Conservation (phyloP, 83 land plant species). For the Picea mariana region DNA sequence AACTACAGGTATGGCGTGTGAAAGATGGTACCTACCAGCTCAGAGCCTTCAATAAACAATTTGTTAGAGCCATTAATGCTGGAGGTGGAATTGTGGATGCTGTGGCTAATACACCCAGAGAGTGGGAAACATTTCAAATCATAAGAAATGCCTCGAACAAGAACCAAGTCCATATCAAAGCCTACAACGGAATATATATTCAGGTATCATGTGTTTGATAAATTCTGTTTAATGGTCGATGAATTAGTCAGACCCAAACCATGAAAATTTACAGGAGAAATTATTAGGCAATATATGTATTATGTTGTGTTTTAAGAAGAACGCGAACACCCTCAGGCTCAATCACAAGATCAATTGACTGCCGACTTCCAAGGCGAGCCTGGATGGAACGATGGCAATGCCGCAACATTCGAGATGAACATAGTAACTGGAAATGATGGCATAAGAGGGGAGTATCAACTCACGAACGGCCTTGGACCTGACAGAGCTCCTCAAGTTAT, state of each 20-base stretch:
- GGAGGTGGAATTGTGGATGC: constrained; percentile 34
- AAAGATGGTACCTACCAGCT: constrained; percentile 41
- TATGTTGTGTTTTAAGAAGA: background rate
- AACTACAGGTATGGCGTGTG: constrained; percentile 59
- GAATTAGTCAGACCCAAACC: background rate
- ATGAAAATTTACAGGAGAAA: background rate
- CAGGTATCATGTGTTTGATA: constrained; percentile 36
- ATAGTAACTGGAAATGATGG: background rate
- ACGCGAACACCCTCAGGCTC: constrained; percentile 20
- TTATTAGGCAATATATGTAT: background rate
- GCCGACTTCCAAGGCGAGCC: constrained; percentile 39
- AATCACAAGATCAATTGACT: constrained; percentile 32
- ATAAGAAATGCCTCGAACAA: constrained; percentile 26
- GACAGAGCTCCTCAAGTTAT: no score
- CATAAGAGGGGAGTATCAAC: constrained; percentile 49
- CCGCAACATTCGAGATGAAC: constrained; percentile 53
- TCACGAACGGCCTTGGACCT: constrained; percentile 59
- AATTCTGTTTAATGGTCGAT: background rate
- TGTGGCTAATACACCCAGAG: constrained; percentile 26
- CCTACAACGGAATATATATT: constrained; percentile 57
- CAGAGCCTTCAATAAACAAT: constrained; percentile 55
- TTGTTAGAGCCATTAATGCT: constrained; percentile 28
- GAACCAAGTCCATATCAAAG: constrained; percentile 55
- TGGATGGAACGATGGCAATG: constrained; percentile 51
- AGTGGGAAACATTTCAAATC: constrained; percentile 50